Percentiles rank a stretch among this genome's conserved stretches.
Evolutionary conservation across 331 rosid species (phyloP).

Genomic region (Stylosanthes scabra): DNA sequence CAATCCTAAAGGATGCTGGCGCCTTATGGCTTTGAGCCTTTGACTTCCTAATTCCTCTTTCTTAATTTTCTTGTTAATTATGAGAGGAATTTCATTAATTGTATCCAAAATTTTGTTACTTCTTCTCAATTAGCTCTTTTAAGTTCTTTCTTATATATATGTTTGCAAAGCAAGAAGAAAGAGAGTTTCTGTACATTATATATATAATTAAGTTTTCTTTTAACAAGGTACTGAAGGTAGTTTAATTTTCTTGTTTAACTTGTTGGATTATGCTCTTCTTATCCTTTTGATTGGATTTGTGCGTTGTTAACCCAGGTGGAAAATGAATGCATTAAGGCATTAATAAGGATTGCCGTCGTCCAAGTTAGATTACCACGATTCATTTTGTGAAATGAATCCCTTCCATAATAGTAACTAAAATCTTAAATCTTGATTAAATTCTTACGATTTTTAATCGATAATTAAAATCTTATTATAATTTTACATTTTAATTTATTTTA

Average conservation of each 20-base stretch:
- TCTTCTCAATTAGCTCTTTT: background rate
- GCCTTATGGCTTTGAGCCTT: constrained; percentile 99
- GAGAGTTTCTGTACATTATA: background rate
- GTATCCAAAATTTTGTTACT: background rate
- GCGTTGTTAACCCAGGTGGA: background rate
- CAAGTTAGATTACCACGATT: no score
- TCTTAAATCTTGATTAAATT: no score
- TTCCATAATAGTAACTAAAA: no score
- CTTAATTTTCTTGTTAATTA: background rate
- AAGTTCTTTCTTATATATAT: no score
- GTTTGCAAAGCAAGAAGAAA: background rate
- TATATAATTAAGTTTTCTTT: background rate
- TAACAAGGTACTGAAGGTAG: background rate
- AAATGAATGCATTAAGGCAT: no score
- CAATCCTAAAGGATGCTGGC: constrained; percentile 88
- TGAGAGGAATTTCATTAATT: background rate
- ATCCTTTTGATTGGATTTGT: background rate
- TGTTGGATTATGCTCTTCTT: background rate
- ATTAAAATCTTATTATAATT: no score
- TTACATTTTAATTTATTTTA: no score
- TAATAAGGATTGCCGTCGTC: no score
- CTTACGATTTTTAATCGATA: no score
- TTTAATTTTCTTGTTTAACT: no score
- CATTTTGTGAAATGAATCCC: no score
- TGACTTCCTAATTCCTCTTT: constrained; percentile 35